Evolutionary conservation across 2,329 filamentous ascomycete species (phyloP), one percentile per base, ranked within the genome.

Genomic region (Diaporthe aspalathi): DNA sequence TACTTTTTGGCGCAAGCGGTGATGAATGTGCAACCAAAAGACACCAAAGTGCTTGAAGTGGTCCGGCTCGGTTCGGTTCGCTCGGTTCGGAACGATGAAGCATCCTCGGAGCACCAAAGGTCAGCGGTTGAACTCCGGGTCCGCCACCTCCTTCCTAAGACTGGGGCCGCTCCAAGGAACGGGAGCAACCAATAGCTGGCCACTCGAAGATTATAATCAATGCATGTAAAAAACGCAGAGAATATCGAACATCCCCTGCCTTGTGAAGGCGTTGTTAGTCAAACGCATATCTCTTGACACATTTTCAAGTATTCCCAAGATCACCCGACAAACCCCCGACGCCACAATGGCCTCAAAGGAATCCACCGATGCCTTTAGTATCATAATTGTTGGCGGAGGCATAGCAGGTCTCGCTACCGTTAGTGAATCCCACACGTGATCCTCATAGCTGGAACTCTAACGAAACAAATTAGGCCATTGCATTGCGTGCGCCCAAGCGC

Each of bases 391-490:
- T 43, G 56, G 56, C 2, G 56, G 56, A 11, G 56, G 56, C 9
- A 62, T 62, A 45, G 40, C 56, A 45, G 56, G 56, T n/a, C 56
- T 62, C 1, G 17, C 56, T 32, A 62, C 56, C 32, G 56, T 62
- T 27, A 47, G 56, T 62, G 5, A n/a, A n/a, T 5, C 14, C 3
- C 2, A 32, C 12, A 47, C 9, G 14, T 2, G 7, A 20, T 6
- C 5, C 8, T 16, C 16, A 16, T 27, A 32, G 5, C 3, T 6
- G 2, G 16, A n/a, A 45, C 5, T 45, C 56, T 62, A 62, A 62
- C 24, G 7, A n/a, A 62, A 3, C n/a, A 6, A 7, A 32, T 11
- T 53, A 79, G 75, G 80, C 80, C n/a, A 80, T 82, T 38, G 81
- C 82, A 6, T 75, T 84, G 14, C 77, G 82, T 63, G 77, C 74